Base-by-base conservation (phyloP, 768 basidiomycete species). In the Suillus brevipes region DNA sequence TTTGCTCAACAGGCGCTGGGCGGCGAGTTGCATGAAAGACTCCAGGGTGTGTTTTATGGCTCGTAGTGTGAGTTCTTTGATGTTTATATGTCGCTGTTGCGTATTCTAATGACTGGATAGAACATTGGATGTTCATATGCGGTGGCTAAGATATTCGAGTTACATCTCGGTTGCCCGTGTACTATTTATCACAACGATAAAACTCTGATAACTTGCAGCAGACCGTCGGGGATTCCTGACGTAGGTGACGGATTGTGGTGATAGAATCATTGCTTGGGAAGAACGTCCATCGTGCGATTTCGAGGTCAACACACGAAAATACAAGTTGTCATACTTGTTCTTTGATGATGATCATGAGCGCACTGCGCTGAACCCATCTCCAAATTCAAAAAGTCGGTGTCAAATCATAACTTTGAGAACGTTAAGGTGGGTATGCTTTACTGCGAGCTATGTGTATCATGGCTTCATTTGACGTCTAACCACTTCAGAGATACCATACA, bases 1-100 rank as follows among this genome's bases (percentile, higher is more conserved):
- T 38, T 64, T 38, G 47, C 13, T 25, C 45, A 40, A 20, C 62
- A 49, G 23, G 49, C 31, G 45, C 23, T 45, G 50, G 66, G 66
- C 18, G 40, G 37, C 37, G 63, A 65, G 8, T 36, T 65, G 28
- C 36, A 50, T 25, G 64, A 53, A 20, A 62, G 64, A 13, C 64
- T 50, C 23, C 34, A 34, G 18, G 64, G 57, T 0, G 43, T 64
- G 20, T 63, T 60, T 40, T 20, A 45, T 45, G 42, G 37, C 31
- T 31, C 31, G 3, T 31, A 59, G 40, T 28, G 57, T 40, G 58
- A 40, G 58, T 59, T 7, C 4, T 31, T 59, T 20, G 25, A 28
- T 18, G 10, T 31, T 1, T 0, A 40, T 42, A 6, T 6, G 13
- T 28, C 3, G 6, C 6, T 42, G 10, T 42, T 59, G 7, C 25